A percentile compares a stretch with the other conserved stretches of the same genome.
phyloP scores from a whole-genome alignment of 2,329 filamentous ascomycete genomes.

The Pleomassaria siparia region DNA sequence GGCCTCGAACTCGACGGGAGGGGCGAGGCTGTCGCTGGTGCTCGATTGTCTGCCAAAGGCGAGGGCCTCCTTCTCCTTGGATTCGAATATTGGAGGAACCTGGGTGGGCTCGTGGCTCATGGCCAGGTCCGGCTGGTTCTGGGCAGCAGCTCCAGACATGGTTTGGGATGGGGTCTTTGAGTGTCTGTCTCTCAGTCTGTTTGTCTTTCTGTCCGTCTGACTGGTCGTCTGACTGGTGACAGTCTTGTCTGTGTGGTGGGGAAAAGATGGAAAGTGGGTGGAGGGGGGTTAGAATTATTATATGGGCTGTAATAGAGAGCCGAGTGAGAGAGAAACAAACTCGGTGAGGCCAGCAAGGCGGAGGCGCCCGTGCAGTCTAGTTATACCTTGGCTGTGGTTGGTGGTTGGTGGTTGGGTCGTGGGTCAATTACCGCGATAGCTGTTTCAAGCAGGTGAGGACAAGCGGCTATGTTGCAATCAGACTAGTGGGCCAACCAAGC shows the following conservation, averaged over 20 bases:
- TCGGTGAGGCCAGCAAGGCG: conserved; percentile 6
- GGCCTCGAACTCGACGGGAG: conserved; percentile 34
- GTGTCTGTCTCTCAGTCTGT: no score
- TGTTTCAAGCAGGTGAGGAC: conserved; percentile 35
- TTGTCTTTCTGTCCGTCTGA: no score
- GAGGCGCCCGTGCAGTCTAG: conserved; percentile 1
- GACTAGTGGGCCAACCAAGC: conserved; percentile 18
- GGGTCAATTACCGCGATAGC: conserved; percentile 8
- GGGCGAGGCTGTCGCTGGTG: conserved; percentile 18
- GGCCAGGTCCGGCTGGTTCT: conserved; percentile 38
- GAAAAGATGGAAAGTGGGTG: conserved; percentile 6
- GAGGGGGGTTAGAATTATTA: conserved; percentile 4
- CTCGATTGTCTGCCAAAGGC: conserved; percentile 13
- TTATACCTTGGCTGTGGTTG: conserved; percentile 8
- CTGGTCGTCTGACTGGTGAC: no score
- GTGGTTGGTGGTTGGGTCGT: conserved; percentile 1
- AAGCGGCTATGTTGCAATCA: conserved; percentile 27
- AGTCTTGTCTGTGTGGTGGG: no score
- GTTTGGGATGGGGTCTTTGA: conserved; percentile 9
- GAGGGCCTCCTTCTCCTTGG: conserved; percentile 35
- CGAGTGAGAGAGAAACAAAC: no score
- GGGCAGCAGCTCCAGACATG: conserved; percentile 35
- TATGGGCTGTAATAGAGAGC: not conserved
- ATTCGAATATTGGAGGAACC: conserved; percentile 34
- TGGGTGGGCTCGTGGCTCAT: conserved; percentile 39